Base-by-base conservation (phyloP, 352 stramenopile species). In the Phytophthora chlamydospora region DNA sequence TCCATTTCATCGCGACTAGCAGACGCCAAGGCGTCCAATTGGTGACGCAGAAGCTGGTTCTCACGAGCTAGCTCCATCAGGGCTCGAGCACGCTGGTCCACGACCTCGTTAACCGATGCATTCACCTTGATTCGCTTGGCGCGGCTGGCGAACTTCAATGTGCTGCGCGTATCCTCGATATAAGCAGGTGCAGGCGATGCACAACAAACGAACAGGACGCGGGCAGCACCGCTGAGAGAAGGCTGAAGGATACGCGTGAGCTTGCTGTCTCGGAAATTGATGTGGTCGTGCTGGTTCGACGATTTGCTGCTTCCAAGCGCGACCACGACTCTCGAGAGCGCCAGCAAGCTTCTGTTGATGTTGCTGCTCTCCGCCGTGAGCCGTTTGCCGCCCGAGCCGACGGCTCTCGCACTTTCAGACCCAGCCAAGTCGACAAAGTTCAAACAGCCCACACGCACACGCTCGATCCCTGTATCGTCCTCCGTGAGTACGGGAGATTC, bases 221-320 rank as follows among this genome's bases (percentile, higher is more conserved):
- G 83, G 17, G 78, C 82, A 48, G 91, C 90, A 27, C 86, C 90
- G 12, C 90, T 85, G 0, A 97, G 68, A 12, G 85, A 92, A 42
- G 97, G 89, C 50, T 97, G 87, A 27, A 98, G 77, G 24, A 98
- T 72, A 9, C 94, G 86, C 35, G 95, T 98, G 13, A 98, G 84
- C 61, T 97, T 98, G 9, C 87, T 97, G 62, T 98, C 91, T 19
- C 95, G 76, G 44, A 97, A 98, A 16, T 95, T 95, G 17, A 98
- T 85, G 57, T 98, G 93, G 19, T 73, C 68, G 7, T 70, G 58
- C 29, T 69, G 56, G 17, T 53, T 66, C 13, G 40, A 47, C 11
- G 38, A 36, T 11, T 75, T 89, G 14, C 96, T 96, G 47, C 96
- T 80, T 17, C 84, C 88, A 4, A 97, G 73, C n/a, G 97, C 96